These are phyloP conservation scores for Schizophyllum commune DNA, from an alignment of 1,284 basidiomycete species.

Conservation along the genomic window DNA sequence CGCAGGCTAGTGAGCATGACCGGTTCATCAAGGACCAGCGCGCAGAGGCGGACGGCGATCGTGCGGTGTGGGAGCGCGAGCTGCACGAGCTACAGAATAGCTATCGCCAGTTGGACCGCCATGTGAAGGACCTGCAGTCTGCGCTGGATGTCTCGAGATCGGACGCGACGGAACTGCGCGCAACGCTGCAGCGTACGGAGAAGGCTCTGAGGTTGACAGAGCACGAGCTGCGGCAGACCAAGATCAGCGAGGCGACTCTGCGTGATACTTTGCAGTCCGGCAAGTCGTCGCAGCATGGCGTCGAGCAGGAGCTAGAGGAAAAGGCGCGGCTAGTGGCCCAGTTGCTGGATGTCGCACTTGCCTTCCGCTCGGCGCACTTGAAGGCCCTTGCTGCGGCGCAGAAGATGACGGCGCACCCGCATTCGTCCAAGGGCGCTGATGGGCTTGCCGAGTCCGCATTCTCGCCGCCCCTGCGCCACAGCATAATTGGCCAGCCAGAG, in stretches of 20 bases:
- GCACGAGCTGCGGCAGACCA: conserved; percentile 50
- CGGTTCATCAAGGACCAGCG: conserved; percentile 80
- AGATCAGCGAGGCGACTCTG: conserved; percentile 53
- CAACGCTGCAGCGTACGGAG: conserved; percentile 65
- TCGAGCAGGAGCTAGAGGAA: conserved; percentile 56
- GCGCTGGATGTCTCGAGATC: conserved; percentile 54
- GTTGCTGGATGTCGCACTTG: conserved; percentile 66
- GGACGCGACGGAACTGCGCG: conserved; percentile 58
- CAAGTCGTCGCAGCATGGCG: conserved; percentile 54
- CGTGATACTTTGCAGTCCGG: conserved; percentile 56
- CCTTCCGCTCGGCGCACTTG: conserved; percentile 64
- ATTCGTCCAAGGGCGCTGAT: conserved; percentile 23
- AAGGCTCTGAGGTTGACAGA: conserved; percentile 60
- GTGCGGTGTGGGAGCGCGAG: conserved; percentile 83
- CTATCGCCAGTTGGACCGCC: conserved; percentile 49
- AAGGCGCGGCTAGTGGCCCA: conserved; percentile 59
- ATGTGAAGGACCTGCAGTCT: conserved; percentile 51
- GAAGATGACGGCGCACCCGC: conserved; percentile 51
- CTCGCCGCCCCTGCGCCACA: conserved; percentile 40
- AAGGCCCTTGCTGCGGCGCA: conserved; percentile 62
- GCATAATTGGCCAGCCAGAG: conserved; percentile 44
- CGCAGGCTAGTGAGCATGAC: conserved; percentile 77
- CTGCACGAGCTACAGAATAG: conserved; percentile 68
- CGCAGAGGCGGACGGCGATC: conserved; percentile 86
- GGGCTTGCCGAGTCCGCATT: conserved; percentile 40